Conservation (phyloP, 352 stramenopile genomes). For the Pythium rhizo-oryzae region DNA sequence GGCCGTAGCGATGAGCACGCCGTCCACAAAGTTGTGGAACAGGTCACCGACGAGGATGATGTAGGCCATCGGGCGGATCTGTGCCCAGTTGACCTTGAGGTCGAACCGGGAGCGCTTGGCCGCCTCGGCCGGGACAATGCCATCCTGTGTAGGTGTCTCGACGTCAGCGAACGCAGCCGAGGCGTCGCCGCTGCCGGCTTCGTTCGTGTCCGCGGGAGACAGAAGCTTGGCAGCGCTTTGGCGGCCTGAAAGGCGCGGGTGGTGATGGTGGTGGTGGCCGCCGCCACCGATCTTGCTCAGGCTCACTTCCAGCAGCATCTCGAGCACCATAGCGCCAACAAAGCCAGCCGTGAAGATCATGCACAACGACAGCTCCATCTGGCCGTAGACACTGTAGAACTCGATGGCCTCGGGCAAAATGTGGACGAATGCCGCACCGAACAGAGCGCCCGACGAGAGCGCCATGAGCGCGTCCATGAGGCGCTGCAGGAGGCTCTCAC, state of each 20-base stretch:
- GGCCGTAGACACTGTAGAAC: slow-evolving; percentile 55
- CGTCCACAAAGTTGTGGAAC: slow-evolving; percentile 92
- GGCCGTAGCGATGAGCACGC: slow-evolving; percentile 63
- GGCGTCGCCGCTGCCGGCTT: slow-evolving; percentile 2
- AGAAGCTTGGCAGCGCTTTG: slow-evolving; percentile 32
- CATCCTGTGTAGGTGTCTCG: slow-evolving; percentile 26
- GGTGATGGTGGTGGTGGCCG: background rate
- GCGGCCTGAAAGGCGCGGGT: slow-evolving; percentile 18
- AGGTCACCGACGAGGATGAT: slow-evolving; percentile 85
- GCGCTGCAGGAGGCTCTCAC: slow-evolving; percentile 30
- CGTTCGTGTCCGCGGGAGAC: slow-evolving; percentile 14
- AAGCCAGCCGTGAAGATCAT: slow-evolving; percentile 69
- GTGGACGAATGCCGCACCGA: slow-evolving; percentile 78
- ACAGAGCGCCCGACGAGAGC: slow-evolving; percentile 67
- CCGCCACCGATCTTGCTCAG: slow-evolving; percentile 36
- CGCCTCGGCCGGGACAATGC: slow-evolving; percentile 26
- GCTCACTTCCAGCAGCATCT: slow-evolving; percentile 53
- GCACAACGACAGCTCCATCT: slow-evolving; percentile 60
- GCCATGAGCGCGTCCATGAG: slow-evolving; percentile 53
- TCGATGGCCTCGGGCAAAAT: slow-evolving; percentile 74
- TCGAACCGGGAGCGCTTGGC: slow-evolving; percentile 30
- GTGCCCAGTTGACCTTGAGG: slow-evolving; percentile 39
- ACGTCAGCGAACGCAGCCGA: slow-evolving; percentile 29
- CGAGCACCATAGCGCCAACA: slow-evolving; percentile 58
- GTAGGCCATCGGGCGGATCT: slow-evolving; percentile 57